These are phyloP conservation scores for Cutaneotrichosporon sp. DNA, from an alignment of 1,284 basidiomycete genomes.

Conservation along the genomic window DNA sequence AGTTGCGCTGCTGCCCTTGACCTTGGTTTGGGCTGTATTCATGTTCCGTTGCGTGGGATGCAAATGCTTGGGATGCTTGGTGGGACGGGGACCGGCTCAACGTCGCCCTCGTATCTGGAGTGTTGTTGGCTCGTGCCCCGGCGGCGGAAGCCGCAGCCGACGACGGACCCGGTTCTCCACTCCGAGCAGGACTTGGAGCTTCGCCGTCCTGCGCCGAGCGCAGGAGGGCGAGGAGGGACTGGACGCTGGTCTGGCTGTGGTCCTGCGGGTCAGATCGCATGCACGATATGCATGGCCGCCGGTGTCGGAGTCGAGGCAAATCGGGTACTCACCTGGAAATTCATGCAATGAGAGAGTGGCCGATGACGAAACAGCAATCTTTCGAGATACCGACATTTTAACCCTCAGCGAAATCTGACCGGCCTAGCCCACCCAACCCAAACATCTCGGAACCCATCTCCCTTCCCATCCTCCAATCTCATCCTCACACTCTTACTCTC, in stretches of 20 bases:
- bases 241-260: conserved; percentile 23
- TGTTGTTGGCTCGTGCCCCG: too few species aligned
- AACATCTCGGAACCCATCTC: too few species aligned
- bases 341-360: conserved; percentile 9
- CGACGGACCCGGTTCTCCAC: not conserved
- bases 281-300: not conserved
- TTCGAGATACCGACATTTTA: not conserved
- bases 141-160: not conserved
- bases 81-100: too few species aligned
- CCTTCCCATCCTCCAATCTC: not conserved
- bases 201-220: conserved; percentile 29
- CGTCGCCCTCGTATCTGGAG: too few species aligned
- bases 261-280: conserved; percentile 14
- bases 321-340: conserved; percentile 9
- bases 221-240: conserved; percentile 37
- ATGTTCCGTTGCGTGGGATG: not conserved
- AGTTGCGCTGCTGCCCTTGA: not conserved
- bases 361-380: conserved; percentile 7
- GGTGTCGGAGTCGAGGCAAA: too few species aligned
- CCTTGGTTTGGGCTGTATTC: not conserved
- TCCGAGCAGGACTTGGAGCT: too few species aligned
- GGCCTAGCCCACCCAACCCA: too few species aligned
- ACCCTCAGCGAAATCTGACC: too few species aligned
- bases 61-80: too few species aligned
- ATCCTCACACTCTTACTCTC: not conserved